Evolutionary conservation across 2,329 filamentous ascomycete genomes (phyloP), one percentile per base, ranked within the genome.

Genomic region (Graphilbum fragrans): DNA sequence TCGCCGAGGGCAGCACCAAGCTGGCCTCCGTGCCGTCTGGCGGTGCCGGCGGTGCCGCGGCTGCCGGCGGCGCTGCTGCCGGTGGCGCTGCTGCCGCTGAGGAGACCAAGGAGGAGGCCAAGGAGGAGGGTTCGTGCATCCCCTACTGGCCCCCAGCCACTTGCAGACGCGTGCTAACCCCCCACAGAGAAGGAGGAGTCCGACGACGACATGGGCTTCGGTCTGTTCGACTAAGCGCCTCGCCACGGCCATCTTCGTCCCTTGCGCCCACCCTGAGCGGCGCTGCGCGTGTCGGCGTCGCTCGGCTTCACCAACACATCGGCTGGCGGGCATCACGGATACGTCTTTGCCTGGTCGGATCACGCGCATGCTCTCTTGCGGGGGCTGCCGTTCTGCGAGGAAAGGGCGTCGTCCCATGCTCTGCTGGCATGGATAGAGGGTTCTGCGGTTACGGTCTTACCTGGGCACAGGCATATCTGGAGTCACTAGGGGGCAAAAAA

Each of bases 1-100:
- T 98, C 66, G 58, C 85, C 58, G 78, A 88, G 69, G 92, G 92
- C 63, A 79, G 84, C 53, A 61, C 72, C 68, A 98, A 98, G 82
- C 86, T 98, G 60, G 92, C 92, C 58, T 95, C 90, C 69, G 90
- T 98, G 62, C 88, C 92, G 67, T 86, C 85, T 60, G 92, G 88
- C 60, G 86, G 79, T 63, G 84, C 74, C 66, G 84, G 73, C 57
- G 71, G 70, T 58, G 72, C 70, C 57, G 74, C 72, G 64, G 77
- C 69, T 61, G 73, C 70, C 63, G 77, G 68, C 61, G 82, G 69
- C 61, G 84, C 70, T 59, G 82, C 69, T 57, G 81, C 70, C 55
- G 80, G 69, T 27, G 48, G 41, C 27, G 48, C 44, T 19, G 47
- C 47, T 14, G 44, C 44, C 17, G 46, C 47, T 19, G 48, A 50